Conservation (phyloP, 2,329 filamentous ascomycete genomes). For the Truncatella angustata region DNA sequence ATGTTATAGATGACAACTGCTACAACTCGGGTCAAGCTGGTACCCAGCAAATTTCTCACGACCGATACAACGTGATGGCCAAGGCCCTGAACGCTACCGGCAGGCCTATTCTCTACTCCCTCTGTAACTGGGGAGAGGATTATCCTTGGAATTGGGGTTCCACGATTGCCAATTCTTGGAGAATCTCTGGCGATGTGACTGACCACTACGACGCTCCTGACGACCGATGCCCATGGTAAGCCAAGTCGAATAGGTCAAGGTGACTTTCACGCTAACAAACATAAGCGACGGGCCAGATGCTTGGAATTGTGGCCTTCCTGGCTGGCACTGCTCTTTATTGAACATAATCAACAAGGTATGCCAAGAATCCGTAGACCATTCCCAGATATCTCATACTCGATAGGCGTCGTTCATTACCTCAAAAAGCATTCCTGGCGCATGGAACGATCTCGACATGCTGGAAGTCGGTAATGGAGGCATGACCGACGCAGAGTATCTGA, state of each 20-base stretch:
- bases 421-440: constrained; percentile 6
- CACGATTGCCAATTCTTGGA: constrained; percentile 30
- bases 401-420: constrained; percentile 7
- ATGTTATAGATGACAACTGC: constrained; percentile 41
- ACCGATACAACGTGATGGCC: constrained; percentile 29
- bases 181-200: constrained; percentile 32
- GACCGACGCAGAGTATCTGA: constrained; percentile 17
- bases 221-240: constrained; percentile 27
- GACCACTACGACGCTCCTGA: constrained; percentile 30
- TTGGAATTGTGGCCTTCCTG: constrained; percentile 6
- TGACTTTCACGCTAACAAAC: not conserved
- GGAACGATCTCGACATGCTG: constrained; percentile 23
- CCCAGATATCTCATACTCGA: not conserved
- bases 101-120: constrained; percentile 28
- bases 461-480: constrained; percentile 19
- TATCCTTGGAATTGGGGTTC: constrained; percentile 27
- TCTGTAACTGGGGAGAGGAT: constrained; percentile 34
- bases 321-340: constrained; percentile 4
- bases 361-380: too few species aligned
- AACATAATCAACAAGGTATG: constrained; percentile 9
- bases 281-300: constrained; percentile 7
- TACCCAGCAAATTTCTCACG: constrained; percentile 23
- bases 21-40: constrained; percentile 26
- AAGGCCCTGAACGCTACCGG: constrained; percentile 32
- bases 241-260: not conserved